Percentiles rank a stretch among this genome's conserved stretches.
phyloP scores from a whole-genome alignment of 116 monocot genomes.

The Cymodocea nodosa region DNA sequence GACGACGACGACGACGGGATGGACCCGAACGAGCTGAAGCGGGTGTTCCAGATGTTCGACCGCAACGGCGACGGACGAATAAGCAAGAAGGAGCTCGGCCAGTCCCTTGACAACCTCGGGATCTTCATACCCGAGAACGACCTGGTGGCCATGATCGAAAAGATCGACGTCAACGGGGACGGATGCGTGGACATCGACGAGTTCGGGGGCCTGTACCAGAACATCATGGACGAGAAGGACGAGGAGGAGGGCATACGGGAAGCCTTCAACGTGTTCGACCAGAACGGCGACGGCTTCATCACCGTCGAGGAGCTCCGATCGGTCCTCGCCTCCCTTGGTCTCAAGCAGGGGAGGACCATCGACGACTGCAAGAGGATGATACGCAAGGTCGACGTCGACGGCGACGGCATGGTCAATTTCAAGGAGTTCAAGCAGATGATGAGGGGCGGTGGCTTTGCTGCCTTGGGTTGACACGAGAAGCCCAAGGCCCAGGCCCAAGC shows the following conservation, averaged over 20 bases:
- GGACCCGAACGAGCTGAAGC: slow-evolving; percentile 55
- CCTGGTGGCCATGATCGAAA: slow-evolving; percentile 52
- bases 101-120: slow-evolving; percentile 68
- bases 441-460: slow-evolving; percentile 51
- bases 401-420: slow-evolving; percentile 73
- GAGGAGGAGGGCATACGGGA: slow-evolving; percentile 61
- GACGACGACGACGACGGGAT: slow-evolving; percentile 4
- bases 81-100: slow-evolving; percentile 51
- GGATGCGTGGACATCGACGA: slow-evolving; percentile 81
- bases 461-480: slow-evolving; percentile 17
- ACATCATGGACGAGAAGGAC: slow-evolving; percentile 42
- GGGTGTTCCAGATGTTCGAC: slow-evolving; percentile 95
- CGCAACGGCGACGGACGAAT: slow-evolving; percentile 78
- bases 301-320: slow-evolving; percentile 69
- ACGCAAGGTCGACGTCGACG: slow-evolving; percentile 62
- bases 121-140: slow-evolving; percentile 62
- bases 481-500: too few relatives aligned
- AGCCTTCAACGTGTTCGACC: slow-evolving; percentile 86
- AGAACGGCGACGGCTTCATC: slow-evolving; percentile 82
- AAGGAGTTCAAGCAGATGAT: slow-evolving; percentile 90
- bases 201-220: slow-evolving; percentile 59
- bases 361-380: slow-evolving; percentile 78
- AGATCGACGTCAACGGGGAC: slow-evolving; percentile 69
- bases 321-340: slow-evolving; percentile 55
- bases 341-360: slow-evolving; percentile 59